These are phyloP conservation scores for Chlamydomonas incerta DNA, from an alignment of 139 green algal species.

Conservation along the genomic window DNA sequence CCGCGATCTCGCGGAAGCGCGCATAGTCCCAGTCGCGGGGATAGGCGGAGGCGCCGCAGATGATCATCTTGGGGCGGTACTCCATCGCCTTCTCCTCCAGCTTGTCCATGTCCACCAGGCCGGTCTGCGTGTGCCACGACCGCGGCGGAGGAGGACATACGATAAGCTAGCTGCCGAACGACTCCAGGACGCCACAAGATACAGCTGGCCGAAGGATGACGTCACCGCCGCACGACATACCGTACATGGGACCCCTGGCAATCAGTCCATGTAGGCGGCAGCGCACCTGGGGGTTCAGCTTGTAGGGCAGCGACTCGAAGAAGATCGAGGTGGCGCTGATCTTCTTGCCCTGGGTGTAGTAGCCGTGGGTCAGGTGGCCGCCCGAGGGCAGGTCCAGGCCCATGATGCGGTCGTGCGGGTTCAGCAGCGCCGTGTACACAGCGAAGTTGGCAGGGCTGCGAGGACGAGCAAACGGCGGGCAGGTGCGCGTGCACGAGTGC, in stretches of 20 bases:
- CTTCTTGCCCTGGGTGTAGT: constrained; percentile 97
- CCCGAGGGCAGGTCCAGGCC: constrained; percentile 96
- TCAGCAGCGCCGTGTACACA: constrained; percentile 97
- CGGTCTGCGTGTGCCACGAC: no score
- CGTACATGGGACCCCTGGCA: no score
- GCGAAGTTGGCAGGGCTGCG: constrained; percentile 97
- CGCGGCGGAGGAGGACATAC: no score
- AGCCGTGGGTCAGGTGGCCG: constrained; percentile 97
- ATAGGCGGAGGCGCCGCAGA: constrained; percentile 94
- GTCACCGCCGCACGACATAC: no score
- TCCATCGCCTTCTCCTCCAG: constrained; percentile 83
- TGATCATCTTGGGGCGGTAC: constrained; percentile 93
- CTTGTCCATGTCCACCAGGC: constrained; percentile 95
- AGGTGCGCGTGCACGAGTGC: no score
- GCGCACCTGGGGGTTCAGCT: constrained; percentile 80
- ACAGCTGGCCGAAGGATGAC: no score
- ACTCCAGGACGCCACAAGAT: no score
- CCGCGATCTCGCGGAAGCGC: constrained; percentile 89
- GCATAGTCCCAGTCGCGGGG: constrained; percentile 80
- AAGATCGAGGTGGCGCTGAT: constrained; percentile 97
- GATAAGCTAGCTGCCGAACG: no score
- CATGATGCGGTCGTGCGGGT: constrained; percentile 99
- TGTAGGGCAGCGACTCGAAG: constrained; percentile 96
- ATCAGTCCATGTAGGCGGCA: no score
- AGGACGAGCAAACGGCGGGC: no score